Conservation (phyloP, 2,329 filamentous ascomycete genomes). For the Emergomyces orientalis region DNA sequence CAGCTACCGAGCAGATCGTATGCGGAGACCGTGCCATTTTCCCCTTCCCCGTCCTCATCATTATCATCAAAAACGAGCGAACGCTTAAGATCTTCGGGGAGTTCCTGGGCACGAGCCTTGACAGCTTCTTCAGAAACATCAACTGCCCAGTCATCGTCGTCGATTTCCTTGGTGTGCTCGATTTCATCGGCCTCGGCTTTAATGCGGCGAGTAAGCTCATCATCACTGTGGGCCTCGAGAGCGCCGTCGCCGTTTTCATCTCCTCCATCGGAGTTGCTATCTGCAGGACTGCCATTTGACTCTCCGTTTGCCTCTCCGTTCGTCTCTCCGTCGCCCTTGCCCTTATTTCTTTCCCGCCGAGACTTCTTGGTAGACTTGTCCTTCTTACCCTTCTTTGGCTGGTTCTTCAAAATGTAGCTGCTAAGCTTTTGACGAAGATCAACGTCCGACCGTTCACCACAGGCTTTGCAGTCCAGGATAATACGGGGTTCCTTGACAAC, state of each 20-base stretch:
- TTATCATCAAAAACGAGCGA: slow-evolving; percentile 76
- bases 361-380: slow-evolving; percentile 93
- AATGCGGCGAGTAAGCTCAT: slow-evolving; percentile 75
- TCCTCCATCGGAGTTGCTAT: slow-evolving; percentile 54
- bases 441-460: slow-evolving; percentile 83
- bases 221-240: slow-evolving; percentile 70
- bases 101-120: slow-evolving; percentile 83
- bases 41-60: slow-evolving; percentile 72
- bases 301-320: slow-evolving; percentile 49
- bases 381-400: slow-evolving; percentile 81
- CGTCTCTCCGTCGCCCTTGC: slow-evolving; percentile 48
- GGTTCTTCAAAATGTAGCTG: slow-evolving; percentile 94
- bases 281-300: slow-evolving; percentile 52
- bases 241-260: slow-evolving; percentile 58
- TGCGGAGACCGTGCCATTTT: slow-evolving; percentile 61
- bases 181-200: slow-evolving; percentile 62
- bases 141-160: slow-evolving; percentile 89
- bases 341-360: slow-evolving; percentile 67
- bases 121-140: slow-evolving; percentile 94
- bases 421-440: slow-evolving; percentile 92
- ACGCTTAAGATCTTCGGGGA: slow-evolving; percentile 91
- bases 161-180: slow-evolving; percentile 57
- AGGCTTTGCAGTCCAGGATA: slow-evolving; percentile 95
- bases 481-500: slow-evolving; percentile 90
- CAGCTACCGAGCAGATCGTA: slow-evolving; percentile 92